Conservation (phyloP, 164 flowering plant species). For the Litsea cubeba region DNA sequence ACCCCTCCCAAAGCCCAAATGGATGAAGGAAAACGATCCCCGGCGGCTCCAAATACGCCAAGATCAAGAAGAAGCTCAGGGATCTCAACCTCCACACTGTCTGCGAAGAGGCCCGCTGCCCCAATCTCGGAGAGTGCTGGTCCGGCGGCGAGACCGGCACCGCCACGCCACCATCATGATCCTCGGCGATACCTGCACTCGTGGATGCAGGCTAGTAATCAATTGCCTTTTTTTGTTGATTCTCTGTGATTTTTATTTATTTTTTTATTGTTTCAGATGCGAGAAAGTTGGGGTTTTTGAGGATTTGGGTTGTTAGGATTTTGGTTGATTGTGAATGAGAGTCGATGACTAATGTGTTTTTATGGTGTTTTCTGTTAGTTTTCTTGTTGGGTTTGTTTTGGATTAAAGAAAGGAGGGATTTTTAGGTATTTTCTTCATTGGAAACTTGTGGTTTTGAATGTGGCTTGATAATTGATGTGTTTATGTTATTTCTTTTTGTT, state of each 20-base stretch:
- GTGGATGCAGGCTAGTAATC: conserved; percentile 28
- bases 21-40: conserved; percentile 34
- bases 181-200: conserved; percentile 32
- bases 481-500: too few relatives aligned
- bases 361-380: too few relatives aligned
- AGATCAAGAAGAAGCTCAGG: conserved; percentile 26
- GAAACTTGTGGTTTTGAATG: too few relatives aligned
- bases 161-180: conserved; percentile 37
- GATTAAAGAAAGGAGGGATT: too few relatives aligned
- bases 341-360: too few relatives aligned
- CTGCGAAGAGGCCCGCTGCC: conserved; percentile 33
- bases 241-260: too few relatives aligned
- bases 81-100: conserved; percentile 31
- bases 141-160: conserved; percentile 37
- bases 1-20: conserved; percentile 31
- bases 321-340: too few relatives aligned
- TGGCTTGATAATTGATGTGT: too few relatives aligned
- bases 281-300: too few relatives aligned
- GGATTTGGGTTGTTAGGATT: too few relatives aligned
- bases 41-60: conserved; percentile 27
- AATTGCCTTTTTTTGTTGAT: background rate
- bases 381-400: too few relatives aligned
- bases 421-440: too few relatives aligned
- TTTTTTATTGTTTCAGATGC: background rate
- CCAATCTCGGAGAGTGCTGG: conserved; percentile 35